Conservation (phyloP, 73 alveolate genomes). For the Stentor coeruleus region DNA sequence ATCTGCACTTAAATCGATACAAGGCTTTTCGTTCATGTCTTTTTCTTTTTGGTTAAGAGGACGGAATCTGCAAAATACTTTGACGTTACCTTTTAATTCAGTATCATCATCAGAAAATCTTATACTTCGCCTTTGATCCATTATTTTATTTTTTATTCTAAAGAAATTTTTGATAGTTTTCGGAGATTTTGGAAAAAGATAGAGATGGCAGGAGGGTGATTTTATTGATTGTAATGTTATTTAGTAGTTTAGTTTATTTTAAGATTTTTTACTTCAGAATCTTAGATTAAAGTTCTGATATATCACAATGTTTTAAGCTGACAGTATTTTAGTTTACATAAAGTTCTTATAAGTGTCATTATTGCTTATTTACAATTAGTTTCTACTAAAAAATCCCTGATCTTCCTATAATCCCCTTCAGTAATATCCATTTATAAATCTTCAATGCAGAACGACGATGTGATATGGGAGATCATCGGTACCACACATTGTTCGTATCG, state of each 20-base stretch:
- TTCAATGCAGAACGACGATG: slow-evolving; percentile 28
- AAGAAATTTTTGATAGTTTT: no score
- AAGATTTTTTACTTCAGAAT: no score
- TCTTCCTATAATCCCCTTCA: slow-evolving; percentile 21
- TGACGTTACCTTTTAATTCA: background rate
- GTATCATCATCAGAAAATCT: no score
- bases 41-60: background rate
- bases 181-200: no score
- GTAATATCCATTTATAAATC: slow-evolving; percentile 22
- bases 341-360: background rate
- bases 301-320: background rate
- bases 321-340: background rate
- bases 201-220: no score
- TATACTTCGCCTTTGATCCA: no score
- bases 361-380: background rate
- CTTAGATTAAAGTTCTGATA: background rate
- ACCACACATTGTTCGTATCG: slow-evolving; percentile 24
- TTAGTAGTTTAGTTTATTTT: no score
- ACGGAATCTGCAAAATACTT: background rate
- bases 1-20: background rate
- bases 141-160: no score
- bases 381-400: slow-evolving; percentile 13
- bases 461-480: slow-evolving; percentile 24
- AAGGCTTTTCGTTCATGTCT: background rate
- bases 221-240: no score